Base-by-base conservation (phyloP, 768 basidiomycete genomes). In the Russula sp. region DNA sequence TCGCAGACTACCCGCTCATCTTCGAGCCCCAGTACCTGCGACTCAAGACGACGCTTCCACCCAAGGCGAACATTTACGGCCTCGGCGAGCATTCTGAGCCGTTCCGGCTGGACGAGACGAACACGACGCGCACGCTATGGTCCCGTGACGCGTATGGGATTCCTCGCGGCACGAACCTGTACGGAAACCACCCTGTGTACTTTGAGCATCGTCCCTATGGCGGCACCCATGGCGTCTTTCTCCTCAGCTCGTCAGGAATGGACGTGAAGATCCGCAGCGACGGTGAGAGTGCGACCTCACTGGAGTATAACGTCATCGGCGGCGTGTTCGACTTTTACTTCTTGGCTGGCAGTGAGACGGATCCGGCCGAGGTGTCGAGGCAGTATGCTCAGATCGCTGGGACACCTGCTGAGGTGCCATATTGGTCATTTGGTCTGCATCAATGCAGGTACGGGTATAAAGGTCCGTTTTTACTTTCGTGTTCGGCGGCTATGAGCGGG, bases 271-370 rank as follows among this genome's bases (percentile, higher is more conserved):
- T 89, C 61, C 57, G 61, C 7, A 26, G 28, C 3, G 52, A 62
- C 8, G 74, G 75, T 13, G 67, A 71, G 32, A 72, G 67, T 6
- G 74, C 63, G 11, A 77, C 79, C 9, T 73, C 81, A 3, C 73
- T 89, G 63, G 87, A 92, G 75, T 93, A 91, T 73, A 86, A 89
- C 65, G 81, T 83, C 36, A 87, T 93, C 68, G 90, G 90, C 4
- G 89, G 89, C 10, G 80, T 90, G 1, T 73, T 91, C 36, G 89
- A 91, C 72, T 85, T 91, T 67, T 88, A 90, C 77, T 90, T 93
- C 76, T 75, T 91, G 57, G 83, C 86, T 34, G 89, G 89, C 8
- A 86, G 84, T 70, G 76, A 79, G 67, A 79, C 74, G 5, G 79
- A 85, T 70, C 87, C 87, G 3, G 77, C 74, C 2, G 81, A 80